Evolutionary conservation across 306 rosid genomes (phyloP).

Genomic region (Dalbergia oliveri): DNA sequence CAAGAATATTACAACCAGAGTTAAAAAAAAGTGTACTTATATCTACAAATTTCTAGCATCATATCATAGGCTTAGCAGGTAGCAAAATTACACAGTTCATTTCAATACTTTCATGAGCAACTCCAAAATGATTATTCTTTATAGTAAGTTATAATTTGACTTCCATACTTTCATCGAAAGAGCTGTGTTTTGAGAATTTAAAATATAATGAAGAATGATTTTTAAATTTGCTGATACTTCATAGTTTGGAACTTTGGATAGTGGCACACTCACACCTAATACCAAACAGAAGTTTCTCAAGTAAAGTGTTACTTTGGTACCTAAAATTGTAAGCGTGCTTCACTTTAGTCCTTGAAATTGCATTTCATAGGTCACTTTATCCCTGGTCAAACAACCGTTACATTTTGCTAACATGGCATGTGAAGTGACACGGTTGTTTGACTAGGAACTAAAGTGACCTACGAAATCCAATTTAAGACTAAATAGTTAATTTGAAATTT

Average conservation of each 20-base stretch:
- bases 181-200: not conserved
- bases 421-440: no score
- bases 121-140: not conserved
- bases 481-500: no score
- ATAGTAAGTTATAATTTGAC: not conserved
- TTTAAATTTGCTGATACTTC: not conserved
- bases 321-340: no score
- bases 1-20: conserved; percentile 29
- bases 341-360: no score
- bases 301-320: no score
- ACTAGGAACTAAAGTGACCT: no score
- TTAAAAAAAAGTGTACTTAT: conserved; percentile 3
- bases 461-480: no score
- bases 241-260: not conserved
- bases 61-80: not conserved
- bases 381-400: no score
- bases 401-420: no score
- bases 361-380: no score
- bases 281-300: conserved; percentile 12
- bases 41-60: not conserved
- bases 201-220: conserved; percentile 10
- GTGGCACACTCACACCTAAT: not conserved
- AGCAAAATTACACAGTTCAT: conserved; percentile 1
- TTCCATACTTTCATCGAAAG: not conserved
- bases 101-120: conserved; percentile 14